A percentile compares a stretch with the other conserved stretches of the same genome.
phyloP scores from a whole-genome alignment of 108 stramenopile genomes.

The Pseudonitzschia delicatissima region DNA sequence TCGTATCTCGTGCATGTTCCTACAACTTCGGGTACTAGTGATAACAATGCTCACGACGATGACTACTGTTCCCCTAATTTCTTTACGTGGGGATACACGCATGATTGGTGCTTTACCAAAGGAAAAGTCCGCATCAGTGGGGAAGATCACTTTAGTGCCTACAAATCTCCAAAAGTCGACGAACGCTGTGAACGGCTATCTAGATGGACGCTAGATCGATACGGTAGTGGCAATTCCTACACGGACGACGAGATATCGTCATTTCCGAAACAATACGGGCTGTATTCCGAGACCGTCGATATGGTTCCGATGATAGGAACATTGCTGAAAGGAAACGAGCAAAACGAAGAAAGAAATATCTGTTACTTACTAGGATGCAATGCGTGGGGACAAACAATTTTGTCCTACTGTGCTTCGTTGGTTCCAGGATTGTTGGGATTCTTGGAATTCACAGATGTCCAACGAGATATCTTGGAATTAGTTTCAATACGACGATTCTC shows the following conservation, averaged over 20 bases:
- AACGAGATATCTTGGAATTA: conserved; percentile 29
- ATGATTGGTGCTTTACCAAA: conserved; percentile 43
- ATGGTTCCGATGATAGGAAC: conserved; percentile 32
- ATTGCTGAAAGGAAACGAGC: not conserved
- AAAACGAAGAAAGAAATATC: conserved; percentile 7
- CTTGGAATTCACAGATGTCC: conserved; percentile 16
- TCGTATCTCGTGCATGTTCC: conserved; percentile 47
- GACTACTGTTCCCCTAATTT: conserved; percentile 33
- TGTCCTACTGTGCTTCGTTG: conserved; percentile 37
- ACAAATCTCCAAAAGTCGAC: conserved; percentile 23
- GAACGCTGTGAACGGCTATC: conserved; percentile 30
- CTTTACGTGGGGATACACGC: conserved; percentile 43
- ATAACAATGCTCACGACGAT: not conserved
- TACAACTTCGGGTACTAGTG: not conserved
- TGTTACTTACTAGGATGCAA: conserved; percentile 46
- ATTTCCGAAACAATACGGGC: conserved; percentile 39
- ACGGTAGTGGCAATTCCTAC: conserved; percentile 8
- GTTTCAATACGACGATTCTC: conserved; percentile 36
- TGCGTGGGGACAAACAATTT: conserved; percentile 42
- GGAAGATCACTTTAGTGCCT: conserved; percentile 47
- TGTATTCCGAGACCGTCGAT: conserved; percentile 45
- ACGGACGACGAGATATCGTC: conserved; percentile 4
- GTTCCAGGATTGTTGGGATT: conserved; percentile 35
- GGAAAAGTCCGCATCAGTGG: conserved; percentile 36
- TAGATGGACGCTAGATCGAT: conserved; percentile 34